These are phyloP conservation scores for Lipomyces sp. DNA, from an alignment of 805 yeast species.

Conservation along the genomic window DNA sequence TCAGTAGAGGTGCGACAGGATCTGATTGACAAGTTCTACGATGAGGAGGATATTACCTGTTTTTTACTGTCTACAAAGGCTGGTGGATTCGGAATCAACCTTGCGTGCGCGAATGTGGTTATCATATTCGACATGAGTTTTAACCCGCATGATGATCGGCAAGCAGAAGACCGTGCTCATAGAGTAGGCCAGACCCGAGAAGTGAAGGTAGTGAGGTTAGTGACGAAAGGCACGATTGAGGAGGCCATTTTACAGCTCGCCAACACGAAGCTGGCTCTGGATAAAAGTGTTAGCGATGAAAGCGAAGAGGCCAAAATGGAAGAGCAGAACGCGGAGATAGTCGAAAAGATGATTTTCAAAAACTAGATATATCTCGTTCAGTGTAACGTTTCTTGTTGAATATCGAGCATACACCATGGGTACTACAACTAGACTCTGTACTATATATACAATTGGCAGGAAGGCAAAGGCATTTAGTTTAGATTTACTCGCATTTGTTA, in stretches of 20 bases:
- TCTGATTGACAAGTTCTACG: constrained; percentile 84
- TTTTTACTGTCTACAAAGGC: constrained; percentile 93
- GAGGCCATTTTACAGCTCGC: constrained; percentile 87
- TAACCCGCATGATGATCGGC: constrained; percentile 98
- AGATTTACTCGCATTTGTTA: neutral
- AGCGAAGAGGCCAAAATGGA: constrained; percentile 43
- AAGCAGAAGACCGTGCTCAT: constrained; percentile 98
- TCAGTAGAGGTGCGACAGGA: constrained; percentile 92
- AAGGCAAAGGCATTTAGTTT: neutral
- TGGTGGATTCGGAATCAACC: constrained; percentile 97
- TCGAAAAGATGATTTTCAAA: constrained; percentile 46
- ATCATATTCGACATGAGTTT: constrained; percentile 91
- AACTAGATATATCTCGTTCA: neutral
- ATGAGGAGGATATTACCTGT: constrained; percentile 78
- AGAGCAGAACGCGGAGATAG: constrained; percentile 46
- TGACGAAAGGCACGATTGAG: constrained; percentile 78
- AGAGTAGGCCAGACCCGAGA: constrained; percentile 92
- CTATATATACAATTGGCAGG: neutral
- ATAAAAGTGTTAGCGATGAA: constrained; percentile 53
- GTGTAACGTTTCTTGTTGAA: neutral
- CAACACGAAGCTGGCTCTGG: constrained; percentile 87
- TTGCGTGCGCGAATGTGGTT: constrained; percentile 93
- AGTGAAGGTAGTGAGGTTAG: constrained; percentile 76
- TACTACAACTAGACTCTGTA: constrained; percentile 4
- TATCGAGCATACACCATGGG: neutral